Evolutionary conservation across 257 asterid species (phyloP), one percentile per base, ranked within the genome.

Genomic region (Osmanthus fragrans): DNA sequence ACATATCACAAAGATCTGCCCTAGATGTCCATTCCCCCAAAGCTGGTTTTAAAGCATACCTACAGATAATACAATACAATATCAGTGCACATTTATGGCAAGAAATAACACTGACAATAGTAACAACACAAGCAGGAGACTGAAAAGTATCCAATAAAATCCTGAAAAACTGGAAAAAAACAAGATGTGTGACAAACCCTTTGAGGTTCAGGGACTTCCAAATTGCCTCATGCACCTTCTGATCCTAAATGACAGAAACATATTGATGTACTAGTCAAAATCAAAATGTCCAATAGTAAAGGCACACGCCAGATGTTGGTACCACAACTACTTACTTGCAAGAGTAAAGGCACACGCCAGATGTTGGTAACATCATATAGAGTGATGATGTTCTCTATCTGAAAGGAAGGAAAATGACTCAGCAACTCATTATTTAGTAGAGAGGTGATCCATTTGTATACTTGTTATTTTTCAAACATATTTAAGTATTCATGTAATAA

Each of bases 201-300:
- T 81, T 81, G 75, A 91, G 89, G 73, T 92, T 89, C 84, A 94
- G 84, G 86, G 84, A 97, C 86, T 87, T 92, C 85, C 91, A 81
- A 83, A 92, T 92, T 77, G 96, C 96, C 82, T 89, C 93, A 85
- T 94, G 98, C 67, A 92, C 98, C 85, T 91, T 94, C 87, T 94
- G 98, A 19, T 92, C 93, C 98, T 94, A 77, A 42, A 81, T 70
- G 79, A 81, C 72, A 74, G 39, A 42, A 71, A 49, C 30, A 72
- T n/a, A 37, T 51, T 69, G 71, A 74, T 74, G 64, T 40, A 45
- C 34, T 29, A 2, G 37, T 32, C 65, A 56, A 77, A 39, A 56
- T 81, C 58, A 51, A 72, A 79, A 21, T 13, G 32, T 16, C 36
- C 73, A 94, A 90, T 83, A 92, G 94, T 89, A 89, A 82, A 74